A percentile compares a stretch with the other conserved stretches of the same genome.
Conservation (phyloP, 1,284 basidiomycete species). For the Microbotryum silenes-acaulis region DNA sequence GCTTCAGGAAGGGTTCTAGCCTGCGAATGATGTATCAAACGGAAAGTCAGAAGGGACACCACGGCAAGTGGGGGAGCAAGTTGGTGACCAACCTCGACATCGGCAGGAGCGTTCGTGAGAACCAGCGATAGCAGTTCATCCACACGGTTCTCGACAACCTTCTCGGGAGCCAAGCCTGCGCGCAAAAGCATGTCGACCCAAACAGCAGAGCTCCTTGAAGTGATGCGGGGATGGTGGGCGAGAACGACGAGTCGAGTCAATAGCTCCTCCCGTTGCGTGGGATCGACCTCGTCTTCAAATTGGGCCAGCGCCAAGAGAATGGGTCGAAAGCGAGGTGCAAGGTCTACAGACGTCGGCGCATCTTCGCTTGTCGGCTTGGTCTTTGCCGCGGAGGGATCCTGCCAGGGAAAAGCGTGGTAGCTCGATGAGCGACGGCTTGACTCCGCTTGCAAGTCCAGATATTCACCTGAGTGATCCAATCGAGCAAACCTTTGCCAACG, state of each 20-base stretch:
- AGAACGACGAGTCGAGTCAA: constrained; percentile 50
- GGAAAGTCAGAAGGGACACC: background rate
- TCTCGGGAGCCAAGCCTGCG: constrained; percentile 59
- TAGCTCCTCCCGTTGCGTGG: constrained; percentile 13
- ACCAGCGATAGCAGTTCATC: constrained; percentile 48
- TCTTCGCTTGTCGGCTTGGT: constrained; percentile 10
- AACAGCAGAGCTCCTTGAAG: constrained; percentile 12
- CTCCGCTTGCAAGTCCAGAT: too few relatives aligned
- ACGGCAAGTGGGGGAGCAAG: background rate
- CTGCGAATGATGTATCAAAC: constrained; percentile 29
- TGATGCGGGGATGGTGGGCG: constrained; percentile 58
- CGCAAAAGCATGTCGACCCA: constrained; percentile 79
- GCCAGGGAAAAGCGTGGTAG: too few relatives aligned
- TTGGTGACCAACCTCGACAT: constrained; percentile 6
- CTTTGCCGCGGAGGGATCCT: background rate
- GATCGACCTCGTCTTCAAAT: constrained; percentile 9
- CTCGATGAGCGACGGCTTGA: too few relatives aligned
- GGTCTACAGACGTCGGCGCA: constrained; percentile 16
- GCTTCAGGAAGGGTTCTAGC: constrained; percentile 44
- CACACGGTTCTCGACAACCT: constrained; percentile 50
- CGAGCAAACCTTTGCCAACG: constrained; percentile 49
- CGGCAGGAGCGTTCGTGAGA: background rate
- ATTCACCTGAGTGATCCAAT: constrained; percentile 18
- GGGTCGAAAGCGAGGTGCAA: constrained; percentile 18
- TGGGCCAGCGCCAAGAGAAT: constrained; percentile 17